phyloP scores from a whole-genome alignment of 1,284 basidiomycete species.

The Tetrapyrgos nigripes region DNA sequence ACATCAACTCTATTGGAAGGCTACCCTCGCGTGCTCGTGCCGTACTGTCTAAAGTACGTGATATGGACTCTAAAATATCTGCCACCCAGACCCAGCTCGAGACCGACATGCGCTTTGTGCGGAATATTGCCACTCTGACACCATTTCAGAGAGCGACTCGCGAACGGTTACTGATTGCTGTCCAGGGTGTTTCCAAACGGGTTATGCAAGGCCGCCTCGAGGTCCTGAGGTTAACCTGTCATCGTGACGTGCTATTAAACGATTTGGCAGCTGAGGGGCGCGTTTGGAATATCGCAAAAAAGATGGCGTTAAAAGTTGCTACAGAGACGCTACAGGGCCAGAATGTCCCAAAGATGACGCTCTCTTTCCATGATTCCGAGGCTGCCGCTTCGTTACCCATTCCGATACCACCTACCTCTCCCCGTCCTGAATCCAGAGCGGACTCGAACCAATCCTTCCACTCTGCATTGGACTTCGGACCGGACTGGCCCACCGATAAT shows the following conservation, averaged over 20 bases:
- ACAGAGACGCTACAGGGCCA: constrained; percentile 66
- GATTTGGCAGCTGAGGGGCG: constrained; percentile 79
- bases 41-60: constrained; percentile 66
- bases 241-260: constrained; percentile 75
- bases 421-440: constrained; percentile 53
- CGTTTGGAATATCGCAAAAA: constrained; percentile 72
- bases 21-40: constrained; percentile 62
- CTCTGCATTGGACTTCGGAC: constrained; percentile 64
- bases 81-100: constrained; percentile 71
- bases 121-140: constrained; percentile 86
- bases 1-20: constrained; percentile 25
- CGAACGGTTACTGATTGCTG: constrained; percentile 69
- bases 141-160: constrained; percentile 88
- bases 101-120: constrained; percentile 72
- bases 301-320: constrained; percentile 75
- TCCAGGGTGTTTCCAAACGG: constrained; percentile 71
- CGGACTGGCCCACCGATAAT: constrained; percentile 53
- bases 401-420: constrained; percentile 26
- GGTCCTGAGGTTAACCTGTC: constrained; percentile 75
- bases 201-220: constrained; percentile 76
- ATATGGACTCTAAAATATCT: constrained; percentile 66
- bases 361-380: constrained; percentile 45
- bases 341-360: constrained; percentile 49
- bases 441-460: constrained; percentile 75
- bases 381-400: constrained; percentile 15